Conservation (phyloP, 495 filamentous ascomycete species). For the Annulohypoxylon nitens region DNA sequence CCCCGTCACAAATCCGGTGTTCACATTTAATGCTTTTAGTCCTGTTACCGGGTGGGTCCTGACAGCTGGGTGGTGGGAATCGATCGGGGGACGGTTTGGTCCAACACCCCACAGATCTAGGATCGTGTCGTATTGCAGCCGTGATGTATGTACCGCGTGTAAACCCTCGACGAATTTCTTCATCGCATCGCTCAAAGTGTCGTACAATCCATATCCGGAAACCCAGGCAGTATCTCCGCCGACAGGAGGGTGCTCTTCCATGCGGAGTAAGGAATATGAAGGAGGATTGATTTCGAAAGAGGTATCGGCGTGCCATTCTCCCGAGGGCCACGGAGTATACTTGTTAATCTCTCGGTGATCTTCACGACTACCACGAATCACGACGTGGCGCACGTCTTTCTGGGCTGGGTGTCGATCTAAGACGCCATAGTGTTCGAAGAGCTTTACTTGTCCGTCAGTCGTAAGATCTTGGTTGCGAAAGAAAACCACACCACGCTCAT, state of each 20-base stretch:
- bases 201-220: slow-evolving; percentile 65
- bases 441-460: slow-evolving; percentile 63
- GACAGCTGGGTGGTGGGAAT: slow-evolving; percentile 68
- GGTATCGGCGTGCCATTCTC: slow-evolving; percentile 66
- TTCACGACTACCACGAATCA: slow-evolving; percentile 48
- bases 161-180: slow-evolving; percentile 63
- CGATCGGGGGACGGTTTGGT: slow-evolving; percentile 65
- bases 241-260: slow-evolving; percentile 68
- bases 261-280: slow-evolving; percentile 65
- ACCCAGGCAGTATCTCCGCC: slow-evolving; percentile 68
- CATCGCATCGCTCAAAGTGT: slow-evolving; percentile 61
- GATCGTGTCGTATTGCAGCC: slow-evolving; percentile 61
- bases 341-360: slow-evolving; percentile 49
- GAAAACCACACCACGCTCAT: slow-evolving; percentile 63
- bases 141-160: slow-evolving; percentile 65
- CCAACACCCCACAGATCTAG: slow-evolving; percentile 63
- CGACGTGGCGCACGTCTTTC: slow-evolving; percentile 55
- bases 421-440: slow-evolving; percentile 66
- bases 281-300: slow-evolving; percentile 68
- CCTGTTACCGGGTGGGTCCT: slow-evolving; percentile 68
- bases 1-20: slow-evolving; percentile 64
- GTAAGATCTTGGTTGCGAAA: slow-evolving; percentile 65
- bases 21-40: slow-evolving; percentile 65
- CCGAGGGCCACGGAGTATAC: slow-evolving; percentile 52
- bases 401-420: slow-evolving; percentile 65